Base-by-base conservation (phyloP, 306 rosid genomes). In the Malus asiatica region DNA sequence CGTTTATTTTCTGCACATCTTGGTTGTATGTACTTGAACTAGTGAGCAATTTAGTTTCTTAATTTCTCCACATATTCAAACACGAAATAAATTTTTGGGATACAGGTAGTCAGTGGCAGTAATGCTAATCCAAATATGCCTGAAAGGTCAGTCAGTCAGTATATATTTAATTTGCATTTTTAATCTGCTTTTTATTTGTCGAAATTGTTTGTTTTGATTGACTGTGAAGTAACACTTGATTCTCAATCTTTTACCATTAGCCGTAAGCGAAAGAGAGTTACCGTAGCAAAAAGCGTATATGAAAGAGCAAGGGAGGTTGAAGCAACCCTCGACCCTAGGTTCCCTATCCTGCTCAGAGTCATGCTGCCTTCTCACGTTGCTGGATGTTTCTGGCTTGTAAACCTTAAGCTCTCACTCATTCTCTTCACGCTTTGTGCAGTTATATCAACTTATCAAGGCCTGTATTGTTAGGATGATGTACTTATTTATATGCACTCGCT, bases 331-430 rank as follows among this genome's bases (percentile, higher is more conserved):
- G 75, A 78, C 3, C 76, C 78, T 11, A 48, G 68, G 42, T 71
- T 57, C 70, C 93, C 84, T 8, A 77, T 76, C 76, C 27, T 86
- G 3, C 51, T 82, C 22, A 88, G 73, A 81, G 4, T 9, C 35
- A 84, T 88, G 88, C 81, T 73, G 5, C 83, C 60, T 25, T 88
- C 92, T 60, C 87, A 88, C 67, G 86, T 86, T 48, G 11, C 76
- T 13, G 29, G 66, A 18, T 86, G 90, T 20, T 86, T 82, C 81
- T 88, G 92, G 88, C 84, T 86, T 76, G 92, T 84, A 80, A 68
- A 8, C 58, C 45, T 5, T 32, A 32, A 32, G 35, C 35, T 38
- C 53, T 77, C 32, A 46, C 70, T 32, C 46, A 65, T 19, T 51
- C 30, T 46, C 59, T 29, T 66, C 32, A 6, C 25, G 53, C 2